Base-by-base conservation (phyloP, 805 yeast species). In the Starmerella asiatica region DNA sequence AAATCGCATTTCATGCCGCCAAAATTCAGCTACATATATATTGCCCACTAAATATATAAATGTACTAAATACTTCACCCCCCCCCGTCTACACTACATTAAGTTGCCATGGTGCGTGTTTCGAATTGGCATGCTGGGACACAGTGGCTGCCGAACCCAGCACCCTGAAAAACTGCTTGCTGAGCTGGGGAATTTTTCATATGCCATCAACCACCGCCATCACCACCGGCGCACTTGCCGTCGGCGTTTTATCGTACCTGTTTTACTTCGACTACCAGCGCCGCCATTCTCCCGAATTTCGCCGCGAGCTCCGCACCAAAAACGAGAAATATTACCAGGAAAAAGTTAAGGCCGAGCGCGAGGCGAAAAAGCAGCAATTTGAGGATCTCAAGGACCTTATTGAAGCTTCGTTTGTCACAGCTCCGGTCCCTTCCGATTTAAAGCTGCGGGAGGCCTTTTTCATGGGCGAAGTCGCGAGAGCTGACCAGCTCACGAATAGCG, bases 241-340 rank as follows among this genome's bases (percentile, higher is more conserved):
- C 21, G 46, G 58, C 30, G 61, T 57, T 29, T 61, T 61, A 18
- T 50, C 63, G 15, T 88, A 91, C 63, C 82, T 88, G 41, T 65
- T 75, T 29, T 91, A 83, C 67, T 93, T 93, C 56, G 99, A 91
- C 65, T 81, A 85, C 68, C 71, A 71, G 63, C 83, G 98, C 65
- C 81, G 97, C 65, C 68, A 69, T 62, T 75, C 79, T 42, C 61
- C 80, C 17, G 80, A 73, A 42, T 93, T 91, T 70, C 81, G 98
- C 69, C 76, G 71, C 55, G 58, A 71, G 34, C 69, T 91, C 55
- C 73, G 73, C 56, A 75, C 73, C 59, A 69, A 71, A 56, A 70
- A 76, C 42, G 71, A 69, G 54, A 68, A 71, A 53, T 80, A 79
- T 51, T 68, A 69, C 45, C 75, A 75, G 56, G 60, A 64, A 48